Conservation (phyloP, 371 early-diverging fungal species). For the Parasitella parasitica region DNA sequence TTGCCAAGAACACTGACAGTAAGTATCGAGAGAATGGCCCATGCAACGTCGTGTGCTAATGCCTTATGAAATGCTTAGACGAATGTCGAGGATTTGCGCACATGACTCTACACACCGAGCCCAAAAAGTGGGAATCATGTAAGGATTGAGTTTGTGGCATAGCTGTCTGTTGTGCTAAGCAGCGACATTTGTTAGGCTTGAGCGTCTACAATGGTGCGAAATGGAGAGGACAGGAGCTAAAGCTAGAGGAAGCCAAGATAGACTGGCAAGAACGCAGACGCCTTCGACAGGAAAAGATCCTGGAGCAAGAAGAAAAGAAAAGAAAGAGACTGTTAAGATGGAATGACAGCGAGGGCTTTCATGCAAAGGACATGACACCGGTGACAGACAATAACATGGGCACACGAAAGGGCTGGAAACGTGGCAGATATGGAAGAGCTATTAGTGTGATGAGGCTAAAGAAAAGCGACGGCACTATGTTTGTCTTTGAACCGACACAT, state of each 20-base stretch:
- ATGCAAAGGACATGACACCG: conserved; percentile 67
- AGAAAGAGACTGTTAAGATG: conserved; percentile 28
- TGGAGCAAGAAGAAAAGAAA: conserved; percentile 30
- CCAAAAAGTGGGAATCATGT: conserved; percentile 69
- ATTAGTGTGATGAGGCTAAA: conserved; percentile 69
- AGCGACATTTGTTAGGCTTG: too few relatives aligned
- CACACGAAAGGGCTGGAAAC: conserved; percentile 69
- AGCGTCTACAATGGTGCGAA: conserved; percentile 76
- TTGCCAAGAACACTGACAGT: conserved; percentile 49
- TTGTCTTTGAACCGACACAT: conserved; percentile 72
- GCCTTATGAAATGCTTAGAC: conserved; percentile 15
- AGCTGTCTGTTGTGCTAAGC: too few relatives aligned
- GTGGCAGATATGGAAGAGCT: conserved; percentile 77
- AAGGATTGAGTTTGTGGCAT: conserved; percentile 1
- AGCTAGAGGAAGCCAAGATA: conserved; percentile 79
- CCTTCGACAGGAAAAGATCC: conserved; percentile 25
- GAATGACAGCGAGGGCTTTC: conserved; percentile 36
- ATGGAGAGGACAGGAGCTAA: conserved; percentile 81
- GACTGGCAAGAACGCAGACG: conserved; percentile 60
- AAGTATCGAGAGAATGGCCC: neutral
- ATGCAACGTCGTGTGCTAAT: neutral
- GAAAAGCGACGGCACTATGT: conserved; percentile 52
- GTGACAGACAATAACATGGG: conserved; percentile 73
- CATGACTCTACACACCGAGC: conserved; percentile 64
- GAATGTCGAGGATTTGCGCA: conserved; percentile 77